phyloP scores from a whole-genome alignment of 768 basidiomycete genomes.

The Pisolithus orientalis region DNA sequence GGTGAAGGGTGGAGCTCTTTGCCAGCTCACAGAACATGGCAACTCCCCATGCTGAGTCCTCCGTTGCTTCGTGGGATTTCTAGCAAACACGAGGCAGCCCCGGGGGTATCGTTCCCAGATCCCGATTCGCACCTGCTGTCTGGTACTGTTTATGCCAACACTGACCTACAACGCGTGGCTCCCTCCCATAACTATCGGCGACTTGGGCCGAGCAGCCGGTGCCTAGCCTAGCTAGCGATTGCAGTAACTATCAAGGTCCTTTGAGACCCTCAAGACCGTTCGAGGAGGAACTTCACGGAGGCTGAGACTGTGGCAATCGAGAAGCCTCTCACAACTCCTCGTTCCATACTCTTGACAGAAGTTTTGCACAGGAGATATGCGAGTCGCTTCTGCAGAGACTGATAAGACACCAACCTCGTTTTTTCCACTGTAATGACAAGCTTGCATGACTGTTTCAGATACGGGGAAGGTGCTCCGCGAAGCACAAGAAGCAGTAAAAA shows the following conservation, averaged over 20 bases:
- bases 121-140: not conserved
- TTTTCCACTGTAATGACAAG: not conserved
- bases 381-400: too few relatives aligned
- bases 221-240: not conserved
- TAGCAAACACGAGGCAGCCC: not conserved
- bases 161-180: not conserved
- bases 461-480: too few relatives aligned
- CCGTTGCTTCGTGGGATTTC: not conserved
- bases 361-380: too few relatives aligned
- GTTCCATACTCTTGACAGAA: too few relatives aligned
- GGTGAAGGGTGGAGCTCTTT: not conserved
- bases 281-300: too few relatives aligned
- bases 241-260: not conserved
- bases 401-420: too few relatives aligned
- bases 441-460: not conserved
- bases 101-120: not conserved
- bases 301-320: too few relatives aligned
- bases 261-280: too few relatives aligned
- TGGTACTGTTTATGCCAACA: not conserved
- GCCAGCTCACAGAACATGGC: not conserved
- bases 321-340: too few relatives aligned
- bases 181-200: too few relatives aligned
- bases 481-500: too few relatives aligned
- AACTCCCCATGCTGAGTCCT: not conserved
- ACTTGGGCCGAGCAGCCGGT: too few relatives aligned